Evolutionary conservation across 2,329 filamentous ascomycete species (phyloP).

Genomic region (Macrophomina phaseolina): DNA sequence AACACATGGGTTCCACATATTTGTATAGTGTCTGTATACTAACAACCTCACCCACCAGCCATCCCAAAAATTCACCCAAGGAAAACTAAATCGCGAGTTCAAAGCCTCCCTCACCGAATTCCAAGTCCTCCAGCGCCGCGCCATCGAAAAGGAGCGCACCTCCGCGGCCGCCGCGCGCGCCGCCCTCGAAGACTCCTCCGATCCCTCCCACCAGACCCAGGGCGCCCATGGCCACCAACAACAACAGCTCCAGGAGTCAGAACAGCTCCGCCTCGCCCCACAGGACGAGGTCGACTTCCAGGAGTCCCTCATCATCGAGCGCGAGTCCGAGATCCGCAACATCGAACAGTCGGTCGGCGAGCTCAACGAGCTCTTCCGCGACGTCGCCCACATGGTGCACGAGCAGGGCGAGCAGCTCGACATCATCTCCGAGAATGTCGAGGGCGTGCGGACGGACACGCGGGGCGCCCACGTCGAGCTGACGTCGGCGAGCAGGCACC

Average conservation of each 20-base stretch:
- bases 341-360: conserved; percentile 97
- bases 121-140: conserved; percentile 85
- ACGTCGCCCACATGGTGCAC: conserved; percentile 95
- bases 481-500: conserved; percentile 84
- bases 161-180: conserved; percentile 82
- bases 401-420: conserved; percentile 91
- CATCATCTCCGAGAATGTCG: conserved; percentile 86
- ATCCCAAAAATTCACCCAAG: conserved; percentile 94
- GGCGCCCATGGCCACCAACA: conserved; percentile 48
- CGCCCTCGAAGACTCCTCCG: conserved; percentile 64
- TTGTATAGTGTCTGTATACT: neutral
- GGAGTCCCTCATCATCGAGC: conserved; percentile 91
- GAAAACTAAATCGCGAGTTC: conserved; percentile 93
- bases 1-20: conserved; percentile 28
- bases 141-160: conserved; percentile 90
- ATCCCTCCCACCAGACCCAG: conserved; percentile 53
- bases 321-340: conserved; percentile 94
- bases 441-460: conserved; percentile 80
- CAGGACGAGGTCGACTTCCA: conserved; percentile 98
- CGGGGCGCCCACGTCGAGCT: conserved; percentile 85
- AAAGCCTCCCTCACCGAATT: conserved; percentile 88
- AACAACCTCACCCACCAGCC: conserved; percentile 60
- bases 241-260: conserved; percentile 59
- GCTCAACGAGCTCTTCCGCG: conserved; percentile 93
- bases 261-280: conserved; percentile 79